Evolutionary conservation across 2,329 filamentous ascomycete genomes (phyloP), one percentile per base, ranked within the genome.

Genomic region (Aspergillus quadrilineatus): DNA sequence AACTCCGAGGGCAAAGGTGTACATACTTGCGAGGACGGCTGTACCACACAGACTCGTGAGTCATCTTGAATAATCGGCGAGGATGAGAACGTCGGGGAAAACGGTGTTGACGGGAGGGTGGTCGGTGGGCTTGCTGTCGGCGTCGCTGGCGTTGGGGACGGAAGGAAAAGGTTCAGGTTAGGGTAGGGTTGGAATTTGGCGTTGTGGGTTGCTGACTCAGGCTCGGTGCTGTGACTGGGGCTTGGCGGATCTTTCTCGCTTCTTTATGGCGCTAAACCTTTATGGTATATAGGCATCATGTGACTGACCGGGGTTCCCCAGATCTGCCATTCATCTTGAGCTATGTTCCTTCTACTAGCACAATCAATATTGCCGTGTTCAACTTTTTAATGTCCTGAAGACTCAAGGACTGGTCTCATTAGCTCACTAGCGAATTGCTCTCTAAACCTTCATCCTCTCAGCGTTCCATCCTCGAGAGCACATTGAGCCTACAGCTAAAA

Each of bases 41-140:
- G 88, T 95, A 96, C 92, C 93, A 99, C 83, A 97, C 92, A 77
- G 89, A 92, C 85, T 97, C 93, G 92, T 90, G 88, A 80, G 87
- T 87, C 87, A 90, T 90, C 76, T 75, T 88, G 80, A 80, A 78
- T 70, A 66, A 65, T 63, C 65, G 66, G 63, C 61, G 66, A 63
- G 60, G 47, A 59, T 62, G 62, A 63, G 63, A 64, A 60, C 61
- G 63, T 32, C 66, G 67, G 58, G 58, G 54, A 46, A 57, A 66
- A 68, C 67, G 69, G 67, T 71, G 69, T 69, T 69, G 67, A 67
- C 42, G n/a, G 28, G 42, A 47, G 34, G 34, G 26, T 12, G 41
- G 50, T 29, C 30, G 50, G 50, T 43, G 63, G 63, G 64, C 65
- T 65, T 65, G 69, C 67, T 65, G 70, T 69, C 69, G 70, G 62